Percentiles rank a stretch among this genome's conserved stretches.
These are phyloP conservation scores for Fusarium tjaetaba DNA, from an alignment of 2,329 filamentous ascomycete genomes.

Conservation along the genomic window DNA sequence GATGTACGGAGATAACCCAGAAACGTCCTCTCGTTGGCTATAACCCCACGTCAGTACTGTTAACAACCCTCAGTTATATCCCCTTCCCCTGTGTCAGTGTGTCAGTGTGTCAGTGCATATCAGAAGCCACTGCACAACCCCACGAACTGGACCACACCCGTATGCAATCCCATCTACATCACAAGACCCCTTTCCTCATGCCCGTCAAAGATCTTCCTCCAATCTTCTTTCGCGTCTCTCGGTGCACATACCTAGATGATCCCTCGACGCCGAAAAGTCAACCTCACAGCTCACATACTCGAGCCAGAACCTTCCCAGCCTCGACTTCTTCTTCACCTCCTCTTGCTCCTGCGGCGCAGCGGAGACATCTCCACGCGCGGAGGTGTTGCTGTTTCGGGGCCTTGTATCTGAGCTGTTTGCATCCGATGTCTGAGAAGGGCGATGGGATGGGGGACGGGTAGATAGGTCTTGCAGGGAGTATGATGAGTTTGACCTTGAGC, in stretches of 20 bases:
- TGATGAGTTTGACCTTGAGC: slow-evolving; percentile 27
- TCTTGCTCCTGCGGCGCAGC: slow-evolving; percentile 34
- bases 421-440: not conserved
- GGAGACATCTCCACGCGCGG: slow-evolving; percentile 32
- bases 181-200: slow-evolving; percentile 1
- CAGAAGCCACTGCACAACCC: not conserved
- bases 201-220: slow-evolving; percentile 17
- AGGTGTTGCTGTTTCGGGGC: slow-evolving; percentile 15
- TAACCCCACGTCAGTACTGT: not conserved
- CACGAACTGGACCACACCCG: not conserved
- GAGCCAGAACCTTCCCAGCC: slow-evolving; percentile 30
- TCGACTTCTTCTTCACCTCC: not conserved
- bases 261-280: slow-evolving; percentile 35
- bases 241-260: slow-evolving; percentile 41
- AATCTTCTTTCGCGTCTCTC: slow-evolving; percentile 5
- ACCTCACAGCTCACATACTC: slow-evolving; percentile 42
- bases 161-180: not conserved
- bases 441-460: not conserved
- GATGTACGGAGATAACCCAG: slow-evolving; percentile 79
- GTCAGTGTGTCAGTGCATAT: not conserved
- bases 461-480: slow-evolving; percentile 38
- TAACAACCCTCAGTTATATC: not conserved
- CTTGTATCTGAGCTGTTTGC: not conserved
- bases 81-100: not conserved
- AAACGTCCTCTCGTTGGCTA: slow-evolving; percentile 79